Evolutionary conservation across 2,329 filamentous ascomycete species (phyloP), one percentile per base, ranked within the genome.

Genomic region (Microdochium trichocladiopsis): DNA sequence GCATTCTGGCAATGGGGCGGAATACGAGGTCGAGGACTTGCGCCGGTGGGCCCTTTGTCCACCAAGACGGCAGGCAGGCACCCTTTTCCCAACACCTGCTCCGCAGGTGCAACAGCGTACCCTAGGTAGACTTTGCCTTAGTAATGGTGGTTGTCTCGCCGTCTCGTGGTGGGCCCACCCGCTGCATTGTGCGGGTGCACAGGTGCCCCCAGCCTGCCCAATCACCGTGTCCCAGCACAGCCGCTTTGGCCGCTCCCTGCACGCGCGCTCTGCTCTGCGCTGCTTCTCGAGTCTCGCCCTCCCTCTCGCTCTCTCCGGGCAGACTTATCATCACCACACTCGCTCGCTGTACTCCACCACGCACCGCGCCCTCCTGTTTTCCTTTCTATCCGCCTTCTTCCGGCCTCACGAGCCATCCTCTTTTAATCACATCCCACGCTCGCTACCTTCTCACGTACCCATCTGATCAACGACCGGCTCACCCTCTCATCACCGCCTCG

Each of bases 401-500:
- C 28, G 14, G 28, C 8, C 14, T 31, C 28, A 8, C 14, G 8
- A 8, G 28, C 28, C 4, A 18, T 8, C 6, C 18, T 45, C 16
- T 45, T 45, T 45, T 21, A 45, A 21, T 18, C 41, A 8, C 21
- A 21, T 12, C 12, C 41, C 41, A 45, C 41, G 41, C 41, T 45
- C 41, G 41, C 41, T 45, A 22, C 48, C 25, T 14, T 14, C 45
- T 23, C 6, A 28, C 23, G n/a, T 24, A 14, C 48, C 49, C 50
- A 36, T 50, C 43, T 33, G 51, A 22, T 28, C 53, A 23, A 51
- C 50, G 14, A 51, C 52, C 49, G 51, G 49, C 33, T 48, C 23
- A 25, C 36, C 45, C 41, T 45, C 47, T 48, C 31, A 18, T 16
- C 41, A 21, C 28, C 14, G 28, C 41, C 47, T 50, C 48, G 43